Base-by-base conservation (phyloP, 345 rosid genomes). In the Dovyalis caffra region DNA sequence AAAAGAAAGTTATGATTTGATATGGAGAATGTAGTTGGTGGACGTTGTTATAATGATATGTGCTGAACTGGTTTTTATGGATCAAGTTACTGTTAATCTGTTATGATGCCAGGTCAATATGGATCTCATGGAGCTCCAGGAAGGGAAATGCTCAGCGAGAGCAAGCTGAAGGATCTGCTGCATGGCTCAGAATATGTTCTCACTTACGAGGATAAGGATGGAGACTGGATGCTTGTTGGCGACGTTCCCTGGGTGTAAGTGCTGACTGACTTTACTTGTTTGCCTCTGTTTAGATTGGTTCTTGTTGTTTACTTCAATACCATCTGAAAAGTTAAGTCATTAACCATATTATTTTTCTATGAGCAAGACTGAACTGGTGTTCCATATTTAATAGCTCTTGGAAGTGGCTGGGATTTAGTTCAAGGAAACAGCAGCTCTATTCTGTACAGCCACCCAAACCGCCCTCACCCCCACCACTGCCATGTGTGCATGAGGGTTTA, bases 101-200 rank as follows among this genome's bases (percentile, higher is more conserved):
- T 76, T 68, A 25, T 63, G 66, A 71, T 76, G 14, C 47, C 70
- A 80, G 83, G 83, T 66, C 83, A 80, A 76, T 80, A 67, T 72
- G 83, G 83, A 35, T 69, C 79, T 40, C 76, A 76, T 80, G 83
- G 83, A 60, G 65, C 77, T 72, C 63, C 49, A 2, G 83, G 73
- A n/a, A 71, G 79, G 34, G 83, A 80, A 71, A 68, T 75, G 70
- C 77, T 80, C 28, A 71, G 76, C 40, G 83, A 76, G 64, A 80
- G 72, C 69, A 80, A 76, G 79, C 76, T 80, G 5, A 40, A n/a
- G n/a, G n/a, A n/a, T n/a, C n/a, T n/a, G n/a, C n/a, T n/a, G n/a
- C n/a, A n/a, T n/a, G n/a, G n/a, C n/a, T n/a, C n/a, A n/a, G n/a
- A n/a, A n/a, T n/a, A n/a, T n/a, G n/a, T n/a, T n/a, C n/a, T n/a